Conservation (phyloP, 163 green algal species). For the Prototheca stagnorum region DNA sequence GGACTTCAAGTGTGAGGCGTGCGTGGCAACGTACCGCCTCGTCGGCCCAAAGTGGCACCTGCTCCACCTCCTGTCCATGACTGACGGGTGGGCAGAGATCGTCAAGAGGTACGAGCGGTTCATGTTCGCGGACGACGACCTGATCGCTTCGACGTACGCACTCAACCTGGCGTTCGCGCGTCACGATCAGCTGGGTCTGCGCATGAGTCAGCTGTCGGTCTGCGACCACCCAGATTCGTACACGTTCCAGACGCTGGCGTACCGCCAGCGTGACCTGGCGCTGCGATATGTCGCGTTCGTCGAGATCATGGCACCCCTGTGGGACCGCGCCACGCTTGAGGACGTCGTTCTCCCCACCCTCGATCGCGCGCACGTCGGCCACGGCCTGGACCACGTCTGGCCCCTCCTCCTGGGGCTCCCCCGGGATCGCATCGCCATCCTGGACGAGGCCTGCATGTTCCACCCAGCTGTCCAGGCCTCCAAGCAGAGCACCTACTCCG, state of each 20-base stretch:
- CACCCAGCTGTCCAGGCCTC: neutral
- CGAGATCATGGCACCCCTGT: slow-evolving; percentile 1
- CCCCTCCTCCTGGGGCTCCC: slow-evolving; percentile 9
- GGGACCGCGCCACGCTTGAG: neutral
- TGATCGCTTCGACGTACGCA: neutral
- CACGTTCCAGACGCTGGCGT: neutral
- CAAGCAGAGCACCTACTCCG: neutral
- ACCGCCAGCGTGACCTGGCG: neutral
- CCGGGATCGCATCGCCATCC: slow-evolving; percentile 10
- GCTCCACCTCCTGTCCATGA: neutral
- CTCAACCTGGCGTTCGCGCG: neutral
- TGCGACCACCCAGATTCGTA: neutral
- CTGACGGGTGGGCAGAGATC: neutral
- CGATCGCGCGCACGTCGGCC: neutral
- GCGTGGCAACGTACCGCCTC: neutral
- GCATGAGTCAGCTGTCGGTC: neutral
- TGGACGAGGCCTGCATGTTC: slow-evolving; percentile 7
- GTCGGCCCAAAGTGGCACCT: neutral
- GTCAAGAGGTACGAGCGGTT: neutral
- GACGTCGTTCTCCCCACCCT: neutral
- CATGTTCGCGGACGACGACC: slow-evolving; percentile 2
- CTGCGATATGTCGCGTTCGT: slow-evolving; percentile 1
- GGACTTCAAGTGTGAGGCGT: neutral
- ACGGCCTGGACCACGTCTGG: neutral
- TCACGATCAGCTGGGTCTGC: neutral